Conservation (phyloP, 2,329 filamentous ascomycete species). For the Monilinia vaccinii-corymbosi region DNA sequence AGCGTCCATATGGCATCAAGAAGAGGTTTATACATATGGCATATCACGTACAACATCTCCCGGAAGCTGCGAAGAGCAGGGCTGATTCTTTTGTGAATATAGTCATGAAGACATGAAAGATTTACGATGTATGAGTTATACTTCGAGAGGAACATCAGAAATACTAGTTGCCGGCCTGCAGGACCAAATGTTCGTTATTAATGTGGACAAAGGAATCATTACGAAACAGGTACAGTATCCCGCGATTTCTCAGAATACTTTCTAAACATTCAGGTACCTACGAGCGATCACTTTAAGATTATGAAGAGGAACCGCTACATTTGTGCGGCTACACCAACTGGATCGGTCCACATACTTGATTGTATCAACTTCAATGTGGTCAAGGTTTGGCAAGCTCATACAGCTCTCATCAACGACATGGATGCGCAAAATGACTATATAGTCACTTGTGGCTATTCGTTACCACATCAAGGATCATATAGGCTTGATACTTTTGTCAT, state of each 20-base stretch:
- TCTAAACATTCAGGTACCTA: conserved; percentile 47
- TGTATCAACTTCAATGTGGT: conserved; percentile 66
- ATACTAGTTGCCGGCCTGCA: conserved; percentile 85
- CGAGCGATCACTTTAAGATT: conserved; percentile 72
- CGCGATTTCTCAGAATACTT: not conserved
- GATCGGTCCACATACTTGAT: conserved; percentile 79
- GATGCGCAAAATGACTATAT: conserved; percentile 93
- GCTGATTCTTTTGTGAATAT: conserved; percentile 18
- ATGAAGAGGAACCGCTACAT: conserved; percentile 90
- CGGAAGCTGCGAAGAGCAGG: not conserved
- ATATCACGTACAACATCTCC: conserved; percentile 52
- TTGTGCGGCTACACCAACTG: conserved; percentile 78
- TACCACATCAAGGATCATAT: conserved; percentile 67
- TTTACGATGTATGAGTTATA: conserved; percentile 91
- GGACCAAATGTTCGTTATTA: conserved; percentile 70
- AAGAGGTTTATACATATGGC: conserved; percentile 79
- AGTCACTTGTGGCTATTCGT: conserved; percentile 88
- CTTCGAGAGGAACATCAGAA: conserved; percentile 72
- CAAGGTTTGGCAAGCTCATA: conserved; percentile 86
- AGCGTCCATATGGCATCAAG: conserved; percentile 85
- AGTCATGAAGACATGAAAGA: conserved; percentile 73
- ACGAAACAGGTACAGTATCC: conserved; percentile 47
- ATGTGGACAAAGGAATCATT: conserved; percentile 61
- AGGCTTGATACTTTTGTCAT: conserved; percentile 91
- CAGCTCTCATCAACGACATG: conserved; percentile 88